Evolutionary conservation across 2,329 filamentous ascomycete genomes (phyloP).

Genomic region (Huntiella abstrusa): DNA sequence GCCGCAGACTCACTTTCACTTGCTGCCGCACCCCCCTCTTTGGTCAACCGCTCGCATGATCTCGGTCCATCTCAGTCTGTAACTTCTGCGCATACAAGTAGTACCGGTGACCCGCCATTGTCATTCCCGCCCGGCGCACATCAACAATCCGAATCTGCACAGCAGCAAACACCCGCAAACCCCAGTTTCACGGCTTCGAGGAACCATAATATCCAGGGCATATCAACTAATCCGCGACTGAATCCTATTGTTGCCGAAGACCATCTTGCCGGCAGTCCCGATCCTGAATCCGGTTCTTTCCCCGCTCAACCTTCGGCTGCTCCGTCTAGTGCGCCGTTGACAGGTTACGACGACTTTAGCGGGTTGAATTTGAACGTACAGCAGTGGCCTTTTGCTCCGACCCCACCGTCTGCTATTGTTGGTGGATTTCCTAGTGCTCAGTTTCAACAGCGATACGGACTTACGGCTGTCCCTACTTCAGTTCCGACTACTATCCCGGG

Average conservation of each 20-base stretch:
- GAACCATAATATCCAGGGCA: background rate
- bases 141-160: background rate
- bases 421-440: background rate
- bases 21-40: background rate
- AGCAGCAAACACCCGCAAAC: background rate
- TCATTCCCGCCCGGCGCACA: background rate
- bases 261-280: background rate
- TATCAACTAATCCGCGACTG: background rate
- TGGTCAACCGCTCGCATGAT: background rate
- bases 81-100: constrained; percentile 1
- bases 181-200: background rate
- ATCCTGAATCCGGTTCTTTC: background rate
- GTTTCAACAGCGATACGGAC: background rate
- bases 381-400: constrained; percentile 5
- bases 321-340: background rate
- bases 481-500: constrained; percentile 3
- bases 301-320: background rate
- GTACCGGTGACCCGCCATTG: background rate
- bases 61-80: background rate
- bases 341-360: constrained; percentile 3
- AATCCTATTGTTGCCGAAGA: background rate
- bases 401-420: constrained; percentile 1
- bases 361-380: constrained; percentile 6
- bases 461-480: background rate
- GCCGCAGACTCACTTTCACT: background rate